Base-by-base conservation (phyloP, 768 basidiomycete genomes). In the Clavaria fumosa region DNA sequence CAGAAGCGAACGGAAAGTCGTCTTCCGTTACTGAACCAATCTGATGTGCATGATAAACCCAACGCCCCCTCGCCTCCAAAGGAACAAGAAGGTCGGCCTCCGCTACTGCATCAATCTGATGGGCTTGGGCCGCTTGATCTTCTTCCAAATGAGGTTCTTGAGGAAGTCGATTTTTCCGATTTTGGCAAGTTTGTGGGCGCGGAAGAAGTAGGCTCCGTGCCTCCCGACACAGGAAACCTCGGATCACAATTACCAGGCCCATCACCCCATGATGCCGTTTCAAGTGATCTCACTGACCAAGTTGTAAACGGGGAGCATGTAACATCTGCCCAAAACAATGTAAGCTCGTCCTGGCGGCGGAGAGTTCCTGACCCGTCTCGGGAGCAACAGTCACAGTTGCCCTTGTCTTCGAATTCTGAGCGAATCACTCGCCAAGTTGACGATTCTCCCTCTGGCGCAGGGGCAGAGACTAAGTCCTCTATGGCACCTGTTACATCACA, bases 141-240 rank as follows among this genome's bases (percentile, higher is more conserved):
- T 55, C 54, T 57, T 38, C 53, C 64, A 3, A 70, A 67, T 15
- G 79, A 78, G 46, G 68, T 74, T 38, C 64, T 85, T 3, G 82
- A 85, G 48, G 69, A 80, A n/a, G 70, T 88, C 5, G 82, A 86
- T 48, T 88, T 84, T 46, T 69, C 69, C 2, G 82, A 88, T 33
- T 63, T 85, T 52, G 78, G 64, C 30, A 77, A 72, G 56, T 70
- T 86, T 42, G 63, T 80, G 7, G 74, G 69, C 20, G n/a, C n/a
- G n/a, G n/a, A n/a, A n/a, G n/a, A n/a, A n/a, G n/a, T n/a, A n/a
- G n/a, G n/a, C n/a, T n/a, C n/a, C n/a, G 58, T 58, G 33, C 34
- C 61, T 23, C 37, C 39, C 40, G 48, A 43, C 19, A 38, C 38
- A 27, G 48, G 53, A 28, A 34, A 45, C 32, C 35, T 45, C 19